These are phyloP conservation scores for Podila horticola DNA, from an alignment of 192 early-diverging fungal genomes.

Conservation along the genomic window DNA sequence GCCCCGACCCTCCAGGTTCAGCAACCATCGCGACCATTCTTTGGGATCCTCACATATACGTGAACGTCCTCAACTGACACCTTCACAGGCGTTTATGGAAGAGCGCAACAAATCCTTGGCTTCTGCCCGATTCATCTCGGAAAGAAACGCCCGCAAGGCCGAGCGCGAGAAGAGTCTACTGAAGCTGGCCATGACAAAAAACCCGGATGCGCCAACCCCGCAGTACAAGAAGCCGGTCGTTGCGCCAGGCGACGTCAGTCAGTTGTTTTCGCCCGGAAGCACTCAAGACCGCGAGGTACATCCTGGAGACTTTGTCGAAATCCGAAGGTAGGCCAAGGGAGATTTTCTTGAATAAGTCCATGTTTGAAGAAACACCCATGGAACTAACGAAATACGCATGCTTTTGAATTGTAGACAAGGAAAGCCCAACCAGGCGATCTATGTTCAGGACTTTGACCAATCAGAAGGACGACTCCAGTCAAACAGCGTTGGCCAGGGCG, in stretches of 20 bases:
- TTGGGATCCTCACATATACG: not conserved
- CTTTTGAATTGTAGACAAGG: constrained; percentile 5
- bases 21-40: not conserved
- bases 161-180: constrained; percentile 4
- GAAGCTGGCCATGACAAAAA: not conserved
- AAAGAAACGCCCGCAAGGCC: not conserved
- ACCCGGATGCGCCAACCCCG: constrained; percentile 9
- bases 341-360: not conserved
- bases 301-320: constrained; percentile 44
- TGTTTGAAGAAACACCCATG: not conserved
- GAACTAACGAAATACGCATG: not conserved
- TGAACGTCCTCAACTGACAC: not conserved
- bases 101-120: constrained; percentile 11
- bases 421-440: constrained; percentile 16
- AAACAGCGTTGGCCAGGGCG: constrained; percentile 17
- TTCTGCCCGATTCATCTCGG: constrained; percentile 6
- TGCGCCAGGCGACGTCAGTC: constrained; percentile 10
- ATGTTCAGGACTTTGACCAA: constrained; percentile 25
- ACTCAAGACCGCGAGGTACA: constrained; percentile 32
- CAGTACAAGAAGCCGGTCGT: not conserved
- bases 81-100: constrained; percentile 28
- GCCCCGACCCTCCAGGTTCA: too few relatives aligned
- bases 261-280: constrained; percentile 24
- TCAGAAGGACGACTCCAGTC: constrained; percentile 37
- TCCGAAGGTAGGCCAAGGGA: constrained; percentile 15